These are phyloP conservation scores for Geosmithia flava DNA, from an alignment of 2,329 filamentous ascomycete genomes.

Conservation along the genomic window DNA sequence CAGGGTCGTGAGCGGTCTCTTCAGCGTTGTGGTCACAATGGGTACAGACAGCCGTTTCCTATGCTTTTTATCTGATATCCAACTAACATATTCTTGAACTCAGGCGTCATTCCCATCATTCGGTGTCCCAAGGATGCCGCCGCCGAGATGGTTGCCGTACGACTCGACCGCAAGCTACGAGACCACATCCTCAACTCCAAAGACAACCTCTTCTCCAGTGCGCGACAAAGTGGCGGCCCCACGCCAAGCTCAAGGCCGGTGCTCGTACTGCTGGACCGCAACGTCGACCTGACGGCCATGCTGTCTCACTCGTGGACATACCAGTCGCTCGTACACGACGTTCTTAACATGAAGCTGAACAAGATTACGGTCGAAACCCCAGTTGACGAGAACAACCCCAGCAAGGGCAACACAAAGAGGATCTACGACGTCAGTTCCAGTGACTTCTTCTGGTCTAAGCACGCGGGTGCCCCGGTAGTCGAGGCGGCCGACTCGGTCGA, in stretches of 20 bases:
- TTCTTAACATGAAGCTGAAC: slow-evolving; percentile 56
- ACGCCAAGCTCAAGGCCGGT: slow-evolving; percentile 72
- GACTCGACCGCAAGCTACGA: slow-evolving; percentile 87
- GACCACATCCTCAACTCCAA: slow-evolving; percentile 97
- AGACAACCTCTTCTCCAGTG: slow-evolving; percentile 81
- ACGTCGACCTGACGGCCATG: slow-evolving; percentile 94
- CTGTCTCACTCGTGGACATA: slow-evolving; percentile 83
- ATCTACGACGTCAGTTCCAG: slow-evolving; percentile 79
- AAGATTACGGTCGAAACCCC: slow-evolving; percentile 85
- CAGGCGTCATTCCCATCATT: slow-evolving; percentile 87
- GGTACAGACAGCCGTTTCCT: slow-evolving; percentile 35
- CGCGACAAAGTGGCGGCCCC: slow-evolving; percentile 44
- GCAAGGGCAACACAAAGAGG: slow-evolving; percentile 70
- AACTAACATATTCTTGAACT: not conserved
- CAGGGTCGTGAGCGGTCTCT: slow-evolving; percentile 88
- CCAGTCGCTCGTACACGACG: slow-evolving; percentile 67
- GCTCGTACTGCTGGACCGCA: slow-evolving; percentile 85
- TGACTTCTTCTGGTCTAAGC: slow-evolving; percentile 96
- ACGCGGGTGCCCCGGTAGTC: slow-evolving; percentile 81
- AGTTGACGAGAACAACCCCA: slow-evolving; percentile 62
- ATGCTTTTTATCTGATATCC: too few relatives aligned
- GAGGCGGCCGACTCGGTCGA: slow-evolving; percentile 96
- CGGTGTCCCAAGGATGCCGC: slow-evolving; percentile 86
- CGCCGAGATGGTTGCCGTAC: slow-evolving; percentile 86
- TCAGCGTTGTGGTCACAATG: slow-evolving; percentile 98